Evolutionary conservation across 208 protist species (phyloP).

Genomic region (Lotmaria passim): DNA sequence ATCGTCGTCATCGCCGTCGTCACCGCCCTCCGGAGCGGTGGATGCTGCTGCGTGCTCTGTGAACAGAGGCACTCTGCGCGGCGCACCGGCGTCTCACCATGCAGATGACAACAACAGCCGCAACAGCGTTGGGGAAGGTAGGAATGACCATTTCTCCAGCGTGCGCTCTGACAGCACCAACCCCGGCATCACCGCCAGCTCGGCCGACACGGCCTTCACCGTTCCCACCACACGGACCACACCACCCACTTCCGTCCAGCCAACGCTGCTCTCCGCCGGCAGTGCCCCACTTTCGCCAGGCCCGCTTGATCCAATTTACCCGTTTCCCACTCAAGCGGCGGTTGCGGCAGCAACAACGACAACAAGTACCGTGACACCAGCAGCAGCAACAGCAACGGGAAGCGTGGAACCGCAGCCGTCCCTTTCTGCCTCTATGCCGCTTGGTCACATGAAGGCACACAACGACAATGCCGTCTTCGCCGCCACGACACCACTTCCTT

Average conservation of each 20-base stretch:
- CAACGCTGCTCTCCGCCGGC: not conserved
- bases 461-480: not conserved
- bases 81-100: not conserved
- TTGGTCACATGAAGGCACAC: not conserved
- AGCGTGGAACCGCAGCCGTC: not conserved
- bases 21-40: too few species aligned
- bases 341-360: not conserved
- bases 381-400: not conserved
- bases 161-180: conserved; percentile 4
- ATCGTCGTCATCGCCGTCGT: too few species aligned
- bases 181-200: conserved; percentile 3
- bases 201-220: conserved; percentile 3
- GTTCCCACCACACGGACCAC: not conserved
- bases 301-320: conserved; percentile 2
- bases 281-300: not conserved
- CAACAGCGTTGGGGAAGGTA: too few species aligned
- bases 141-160: not conserved
- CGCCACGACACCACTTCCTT: not conserved
- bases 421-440: not conserved
- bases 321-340: not conserved
- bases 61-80: not conserved
- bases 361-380: not conserved
- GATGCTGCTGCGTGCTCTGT: too few species aligned
- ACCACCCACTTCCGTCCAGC: conserved; percentile 1
- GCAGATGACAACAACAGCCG: too few species aligned